These are phyloP conservation scores for Aurinia saxatilis DNA, from an alignment of 345 rosid species.

Conservation along the genomic window DNA sequence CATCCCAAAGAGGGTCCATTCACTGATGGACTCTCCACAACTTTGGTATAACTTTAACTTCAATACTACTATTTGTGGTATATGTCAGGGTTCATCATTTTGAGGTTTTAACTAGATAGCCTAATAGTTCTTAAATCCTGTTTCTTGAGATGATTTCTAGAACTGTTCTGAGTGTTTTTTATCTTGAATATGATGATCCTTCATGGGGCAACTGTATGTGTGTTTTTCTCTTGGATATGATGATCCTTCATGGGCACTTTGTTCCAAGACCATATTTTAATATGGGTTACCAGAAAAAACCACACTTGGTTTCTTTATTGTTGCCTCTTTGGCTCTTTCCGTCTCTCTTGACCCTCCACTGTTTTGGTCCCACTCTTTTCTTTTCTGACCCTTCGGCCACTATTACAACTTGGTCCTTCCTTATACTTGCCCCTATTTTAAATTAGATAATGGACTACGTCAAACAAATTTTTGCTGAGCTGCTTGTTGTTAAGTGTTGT, in stretches of 20 bases:
- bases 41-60: not conserved
- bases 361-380: constrained; percentile 28
- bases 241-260: not conserved
- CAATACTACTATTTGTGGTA: not conserved
- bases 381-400: constrained; percentile 21
- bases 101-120: too few relatives aligned
- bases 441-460: constrained; percentile 20
- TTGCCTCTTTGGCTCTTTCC: constrained; percentile 28
- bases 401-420: constrained; percentile 10
- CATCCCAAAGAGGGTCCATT: constrained; percentile 20
- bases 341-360: constrained; percentile 24
- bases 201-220: too few relatives aligned
- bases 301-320: constrained; percentile 17
- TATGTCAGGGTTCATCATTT: not conserved
- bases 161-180: not conserved
- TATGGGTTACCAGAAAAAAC: constrained; percentile 17
- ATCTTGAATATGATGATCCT: constrained; percentile 2
- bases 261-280: constrained; percentile 12
- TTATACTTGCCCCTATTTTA: not conserved
- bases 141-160: constrained; percentile 3
- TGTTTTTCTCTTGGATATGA: not conserved
- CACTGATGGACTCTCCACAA: constrained; percentile 1
- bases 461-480: too few relatives aligned
- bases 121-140: constrained; percentile 1
- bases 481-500: constrained; percentile 16